Evolutionary conservation across 352 stramenopile species (phyloP).

Genomic region (Phytophthora citrophthora): DNA sequence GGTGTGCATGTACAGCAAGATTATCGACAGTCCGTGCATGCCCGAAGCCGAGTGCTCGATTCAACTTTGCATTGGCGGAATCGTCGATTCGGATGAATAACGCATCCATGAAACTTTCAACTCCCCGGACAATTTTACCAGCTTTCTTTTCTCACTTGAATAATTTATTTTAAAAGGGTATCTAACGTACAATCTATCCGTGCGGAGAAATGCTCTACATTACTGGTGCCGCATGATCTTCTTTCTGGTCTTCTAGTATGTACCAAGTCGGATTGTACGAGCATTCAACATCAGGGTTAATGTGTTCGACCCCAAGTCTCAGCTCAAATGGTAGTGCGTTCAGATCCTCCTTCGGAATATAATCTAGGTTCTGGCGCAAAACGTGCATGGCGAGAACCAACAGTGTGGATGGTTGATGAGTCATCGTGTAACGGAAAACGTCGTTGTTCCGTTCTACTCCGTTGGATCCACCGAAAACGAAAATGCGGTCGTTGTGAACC

Average conservation of each 20-base stretch:
- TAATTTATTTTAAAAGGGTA: constrained; percentile 43
- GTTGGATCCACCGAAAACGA: constrained; percentile 86
- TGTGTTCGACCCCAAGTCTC: constrained; percentile 65
- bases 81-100: constrained; percentile 70
- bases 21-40: constrained; percentile 88
- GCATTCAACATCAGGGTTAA: constrained; percentile 72
- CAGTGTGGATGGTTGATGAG: constrained; percentile 67
- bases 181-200: constrained; percentile 58
- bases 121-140: not conserved
- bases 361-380: constrained; percentile 53
- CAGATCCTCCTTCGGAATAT: constrained; percentile 48
- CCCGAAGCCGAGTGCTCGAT: constrained; percentile 86
- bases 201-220: constrained; percentile 41
- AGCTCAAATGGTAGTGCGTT: constrained; percentile 68
- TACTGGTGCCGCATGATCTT: constrained; percentile 39
- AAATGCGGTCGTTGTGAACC: constrained; percentile 78
- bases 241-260: constrained; percentile 56
- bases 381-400: constrained; percentile 76
- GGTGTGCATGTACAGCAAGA: constrained; percentile 61
- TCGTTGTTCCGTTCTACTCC: constrained; percentile 87
- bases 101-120: not conserved
- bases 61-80: constrained; percentile 67
- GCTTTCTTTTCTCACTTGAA: constrained; percentile 19
- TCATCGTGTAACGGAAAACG: constrained; percentile 71
- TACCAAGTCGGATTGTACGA: constrained; percentile 76